These are phyloP conservation scores for Cercophora sp. DNA, from an alignment of 495 filamentous ascomycete species.

Conservation along the genomic window DNA sequence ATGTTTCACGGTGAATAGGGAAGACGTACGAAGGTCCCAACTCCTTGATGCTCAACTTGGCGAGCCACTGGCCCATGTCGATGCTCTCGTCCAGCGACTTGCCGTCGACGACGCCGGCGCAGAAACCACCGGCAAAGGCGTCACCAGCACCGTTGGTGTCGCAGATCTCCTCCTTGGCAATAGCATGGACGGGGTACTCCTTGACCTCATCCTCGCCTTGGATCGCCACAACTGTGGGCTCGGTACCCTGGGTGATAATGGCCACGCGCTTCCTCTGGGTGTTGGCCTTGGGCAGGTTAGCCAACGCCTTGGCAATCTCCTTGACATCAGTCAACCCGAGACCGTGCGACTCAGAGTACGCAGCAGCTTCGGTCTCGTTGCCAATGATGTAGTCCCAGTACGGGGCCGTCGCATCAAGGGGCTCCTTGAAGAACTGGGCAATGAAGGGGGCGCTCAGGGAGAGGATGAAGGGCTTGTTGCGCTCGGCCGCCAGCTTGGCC, in stretches of 20 bases:
- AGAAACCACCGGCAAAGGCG: conserved; percentile 92
- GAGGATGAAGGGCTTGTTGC: conserved; percentile 89
- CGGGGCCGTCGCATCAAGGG: conserved; percentile 72
- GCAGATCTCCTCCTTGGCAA: conserved; percentile 70
- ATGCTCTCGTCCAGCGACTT: conserved; percentile 69
- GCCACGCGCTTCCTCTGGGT: conserved; percentile 70
- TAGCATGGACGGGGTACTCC: conserved; percentile 73
- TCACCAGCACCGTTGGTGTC: conserved; percentile 98
- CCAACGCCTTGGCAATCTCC: conserved; percentile 82
- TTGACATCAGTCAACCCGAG: conserved; percentile 70
- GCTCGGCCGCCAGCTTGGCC: conserved; percentile 77
- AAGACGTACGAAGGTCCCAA: conserved; percentile 85
- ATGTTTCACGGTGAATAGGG: background rate
- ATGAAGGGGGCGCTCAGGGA: conserved; percentile 95
- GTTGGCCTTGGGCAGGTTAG: conserved; percentile 88
- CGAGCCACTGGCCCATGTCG: conserved; percentile 94
- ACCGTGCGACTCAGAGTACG: conserved; percentile 77
- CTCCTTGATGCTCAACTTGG: conserved; percentile 85
- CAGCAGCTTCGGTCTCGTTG: conserved; percentile 89
- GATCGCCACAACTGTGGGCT: conserved; percentile 77
- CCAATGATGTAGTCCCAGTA: conserved; percentile 97
- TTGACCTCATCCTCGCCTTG: conserved; percentile 65
- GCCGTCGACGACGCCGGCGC: conserved; percentile 81
- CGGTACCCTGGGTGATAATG: conserved; percentile 90
- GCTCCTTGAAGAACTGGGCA: conserved; percentile 94